Evolutionary conservation across 257 asterid species (phyloP).

Genomic region (Striga asiatica): DNA sequence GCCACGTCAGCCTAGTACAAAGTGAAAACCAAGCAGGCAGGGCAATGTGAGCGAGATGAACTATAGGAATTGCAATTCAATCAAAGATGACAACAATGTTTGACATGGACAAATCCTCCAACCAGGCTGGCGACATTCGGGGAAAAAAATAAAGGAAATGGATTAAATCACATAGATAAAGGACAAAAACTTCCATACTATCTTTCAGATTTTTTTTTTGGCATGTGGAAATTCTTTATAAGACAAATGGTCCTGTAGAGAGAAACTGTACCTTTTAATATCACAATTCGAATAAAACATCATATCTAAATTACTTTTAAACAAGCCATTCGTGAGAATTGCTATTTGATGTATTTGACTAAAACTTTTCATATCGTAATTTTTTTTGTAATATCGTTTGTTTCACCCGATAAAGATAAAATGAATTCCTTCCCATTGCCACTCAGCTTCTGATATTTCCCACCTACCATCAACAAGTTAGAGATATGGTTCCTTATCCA

Average conservation of each 20-base stretch:
- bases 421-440: not conserved
- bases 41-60: conserved; percentile 16
- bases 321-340: too few species aligned
- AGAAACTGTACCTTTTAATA: conserved; percentile 4
- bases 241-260: conserved; percentile 7
- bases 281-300: not conserved
- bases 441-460: not conserved
- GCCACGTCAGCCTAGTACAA: conserved; percentile 72
- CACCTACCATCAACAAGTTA: not conserved
- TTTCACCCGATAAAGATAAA: conserved; percentile 1
- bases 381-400: too few species aligned
- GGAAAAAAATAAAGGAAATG: not conserved
- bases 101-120: conserved; percentile 1
- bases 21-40: conserved; percentile 15
- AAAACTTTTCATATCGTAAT: too few species aligned
- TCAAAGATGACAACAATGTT: conserved; percentile 1
- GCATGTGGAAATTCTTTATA: conserved; percentile 7
- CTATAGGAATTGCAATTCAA: too few species aligned
- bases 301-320: too few species aligned
- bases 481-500: too few species aligned
- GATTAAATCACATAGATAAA: too few species aligned
- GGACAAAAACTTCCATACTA: conserved; percentile 1
- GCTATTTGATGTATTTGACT: too few species aligned
- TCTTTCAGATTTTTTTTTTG: not conserved
- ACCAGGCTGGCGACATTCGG: not conserved